These are phyloP conservation scores for Fomitopsis serialis DNA, from an alignment of 768 basidiomycete species.

Conservation along the genomic window DNA sequence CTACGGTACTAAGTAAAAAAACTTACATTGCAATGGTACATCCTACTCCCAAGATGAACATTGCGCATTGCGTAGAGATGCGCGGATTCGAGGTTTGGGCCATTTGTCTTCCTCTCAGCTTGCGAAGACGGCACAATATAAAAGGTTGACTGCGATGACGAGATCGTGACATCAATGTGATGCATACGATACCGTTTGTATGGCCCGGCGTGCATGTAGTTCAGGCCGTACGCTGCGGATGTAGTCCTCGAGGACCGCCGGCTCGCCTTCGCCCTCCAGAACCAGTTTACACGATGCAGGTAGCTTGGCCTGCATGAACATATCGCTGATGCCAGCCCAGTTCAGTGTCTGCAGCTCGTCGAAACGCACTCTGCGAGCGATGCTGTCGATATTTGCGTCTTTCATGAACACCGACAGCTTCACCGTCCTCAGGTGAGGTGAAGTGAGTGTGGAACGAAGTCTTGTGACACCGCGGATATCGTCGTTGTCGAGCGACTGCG, in stretches of 20 bases:
- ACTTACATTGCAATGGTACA: too few species aligned
- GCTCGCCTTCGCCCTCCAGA: slow-evolving; percentile 12
- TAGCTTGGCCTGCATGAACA: neutral
- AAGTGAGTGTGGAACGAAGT: slow-evolving; percentile 12
- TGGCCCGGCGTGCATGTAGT: slow-evolving; percentile 4
- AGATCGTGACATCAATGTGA: neutral
- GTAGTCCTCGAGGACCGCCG: slow-evolving; percentile 1
- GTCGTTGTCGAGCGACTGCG: slow-evolving; percentile 17
- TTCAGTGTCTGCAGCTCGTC: slow-evolving; percentile 16
- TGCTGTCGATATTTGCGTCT: slow-evolving; percentile 15
- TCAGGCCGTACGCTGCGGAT: neutral
- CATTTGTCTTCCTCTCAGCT: too few species aligned
- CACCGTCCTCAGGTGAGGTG: slow-evolving; percentile 11
- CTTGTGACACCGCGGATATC: slow-evolving; percentile 15
- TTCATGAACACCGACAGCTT: slow-evolving; percentile 13
- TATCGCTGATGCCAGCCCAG: slow-evolving; percentile 11
- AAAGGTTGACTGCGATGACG: too few species aligned
- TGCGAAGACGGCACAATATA: too few species aligned
- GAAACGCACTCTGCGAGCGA: slow-evolving; percentile 19
- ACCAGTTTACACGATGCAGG: slow-evolving; percentile 5
- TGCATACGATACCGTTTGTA: neutral
- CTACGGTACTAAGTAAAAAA: too few species aligned
- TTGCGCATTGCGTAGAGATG: too few species aligned
- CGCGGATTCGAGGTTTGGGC: too few species aligned
- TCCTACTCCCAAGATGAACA: too few species aligned